Evolutionary conservation across 1,284 basidiomycete species (phyloP).

Genomic region (Apiotrichum brassicae): DNA sequence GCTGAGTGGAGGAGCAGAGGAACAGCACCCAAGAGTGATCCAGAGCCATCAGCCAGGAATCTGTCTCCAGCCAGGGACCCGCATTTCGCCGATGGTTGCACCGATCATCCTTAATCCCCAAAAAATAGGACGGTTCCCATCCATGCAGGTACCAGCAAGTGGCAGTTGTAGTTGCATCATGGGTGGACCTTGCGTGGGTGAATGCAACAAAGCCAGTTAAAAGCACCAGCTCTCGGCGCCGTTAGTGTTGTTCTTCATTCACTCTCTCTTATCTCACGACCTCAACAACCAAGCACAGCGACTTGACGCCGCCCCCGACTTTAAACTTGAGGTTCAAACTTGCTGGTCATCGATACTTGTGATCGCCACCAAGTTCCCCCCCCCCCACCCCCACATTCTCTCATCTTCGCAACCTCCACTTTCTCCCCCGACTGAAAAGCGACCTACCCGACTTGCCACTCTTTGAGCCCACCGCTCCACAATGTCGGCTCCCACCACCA

Average conservation of each 20-base stretch:
- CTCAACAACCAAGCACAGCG: not conserved
- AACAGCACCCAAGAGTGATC: not conserved
- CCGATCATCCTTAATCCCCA: conserved; percentile 5
- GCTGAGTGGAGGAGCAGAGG: too few species aligned
- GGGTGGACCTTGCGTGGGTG: conserved; percentile 6
- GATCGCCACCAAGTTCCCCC: not conserved
- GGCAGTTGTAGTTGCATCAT: too few species aligned
- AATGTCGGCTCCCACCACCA: conserved; percentile 1
- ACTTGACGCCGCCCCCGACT: too few species aligned
- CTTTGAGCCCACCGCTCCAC: not conserved
- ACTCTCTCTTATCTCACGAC: not conserved
- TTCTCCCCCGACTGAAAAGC: not conserved
- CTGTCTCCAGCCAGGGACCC: not conserved
- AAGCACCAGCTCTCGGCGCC: not conserved
- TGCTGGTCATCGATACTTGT: too few species aligned
- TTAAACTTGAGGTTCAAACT: too few species aligned
- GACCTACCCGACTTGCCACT: not conserved
- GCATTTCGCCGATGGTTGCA: conserved; percentile 1
- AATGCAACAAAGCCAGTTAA: not conserved
- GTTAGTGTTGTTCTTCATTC: not conserved
- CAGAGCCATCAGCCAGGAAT: too few species aligned
- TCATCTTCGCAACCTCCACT: not conserved
- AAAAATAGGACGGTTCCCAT: not conserved
- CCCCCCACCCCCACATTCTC: not conserved
- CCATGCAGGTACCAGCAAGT: too few species aligned